These are phyloP conservation scores for Parietaria judaica DNA, from an alignment of 306 rosid genomes.

Conservation along the genomic window DNA sequence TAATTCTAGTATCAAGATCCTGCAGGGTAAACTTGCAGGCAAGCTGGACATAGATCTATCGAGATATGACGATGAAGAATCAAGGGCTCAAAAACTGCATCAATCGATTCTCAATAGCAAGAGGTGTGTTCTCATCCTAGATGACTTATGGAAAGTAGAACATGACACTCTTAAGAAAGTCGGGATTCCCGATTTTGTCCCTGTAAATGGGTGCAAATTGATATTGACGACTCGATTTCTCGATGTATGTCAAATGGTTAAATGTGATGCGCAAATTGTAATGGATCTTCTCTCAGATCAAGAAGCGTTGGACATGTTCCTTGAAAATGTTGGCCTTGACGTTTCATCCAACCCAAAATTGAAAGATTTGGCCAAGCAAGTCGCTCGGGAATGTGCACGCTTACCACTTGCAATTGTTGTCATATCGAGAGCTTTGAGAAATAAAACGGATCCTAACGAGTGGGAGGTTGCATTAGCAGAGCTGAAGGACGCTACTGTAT, in stretches of 20 bases:
- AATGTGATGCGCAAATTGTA: constrained; percentile 2
- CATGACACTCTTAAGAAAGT: neutral
- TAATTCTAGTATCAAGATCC: no score
- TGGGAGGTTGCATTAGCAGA: constrained; percentile 19
- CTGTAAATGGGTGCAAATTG: constrained; percentile 10
- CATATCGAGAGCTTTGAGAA: constrained; percentile 11
- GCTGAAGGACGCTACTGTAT: neutral
- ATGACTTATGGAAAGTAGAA: neutral
- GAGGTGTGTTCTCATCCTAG: no score
- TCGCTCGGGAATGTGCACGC: constrained; percentile 9
- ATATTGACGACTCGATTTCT: constrained; percentile 2
- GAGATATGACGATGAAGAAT: no score
- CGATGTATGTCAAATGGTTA: constrained; percentile 4
- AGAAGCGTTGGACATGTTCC: constrained; percentile 13
- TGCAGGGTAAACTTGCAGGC: no score
- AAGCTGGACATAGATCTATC: no score
- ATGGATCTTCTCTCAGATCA: constrained; percentile 16
- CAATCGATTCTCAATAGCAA: no score
- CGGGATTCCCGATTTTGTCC: constrained; percentile 15
- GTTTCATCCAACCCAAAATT: neutral
- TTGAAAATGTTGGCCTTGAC: constrained; percentile 4
- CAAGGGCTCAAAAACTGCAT: no score
- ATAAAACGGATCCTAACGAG: neutral
- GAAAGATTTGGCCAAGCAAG: neutral
- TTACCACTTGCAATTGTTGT: constrained; percentile 17